These are phyloP conservation scores for Ambrosia hybrid DNA, from an alignment of 140 eudicot genomes.

Conservation along the genomic window DNA sequence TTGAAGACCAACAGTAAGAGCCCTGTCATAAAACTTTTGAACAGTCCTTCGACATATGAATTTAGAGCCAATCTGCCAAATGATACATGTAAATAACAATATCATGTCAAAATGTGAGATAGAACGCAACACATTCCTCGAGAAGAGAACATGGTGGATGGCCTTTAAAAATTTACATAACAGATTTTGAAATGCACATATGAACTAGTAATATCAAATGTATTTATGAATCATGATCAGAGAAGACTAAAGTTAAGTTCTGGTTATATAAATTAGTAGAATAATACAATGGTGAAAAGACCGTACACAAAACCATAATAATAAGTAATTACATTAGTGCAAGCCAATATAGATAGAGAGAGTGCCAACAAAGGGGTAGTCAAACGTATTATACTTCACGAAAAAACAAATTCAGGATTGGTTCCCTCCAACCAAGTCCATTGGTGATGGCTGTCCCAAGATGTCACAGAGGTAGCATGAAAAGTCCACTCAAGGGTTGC, in stretches of 20 bases:
- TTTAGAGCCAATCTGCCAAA: slow-evolving; percentile 80
- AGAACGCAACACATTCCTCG: no score
- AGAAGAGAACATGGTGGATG: no score
- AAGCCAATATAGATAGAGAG: no score
- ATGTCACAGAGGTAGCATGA: no score
- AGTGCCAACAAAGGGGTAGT: not conserved
- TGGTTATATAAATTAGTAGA: not conserved
- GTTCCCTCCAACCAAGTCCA: no score
- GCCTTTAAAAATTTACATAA: no score
- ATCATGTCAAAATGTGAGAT: slow-evolving; percentile 6
- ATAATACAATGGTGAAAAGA: not conserved
- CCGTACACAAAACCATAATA: not conserved
- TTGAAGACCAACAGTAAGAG: slow-evolving; percentile 83
- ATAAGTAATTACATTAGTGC: no score
- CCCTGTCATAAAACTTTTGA: slow-evolving; percentile 84
- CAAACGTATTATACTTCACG: not conserved
- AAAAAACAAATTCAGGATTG: not conserved
- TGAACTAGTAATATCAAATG: not conserved
- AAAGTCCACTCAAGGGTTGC: no score
- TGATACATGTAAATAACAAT: not conserved
- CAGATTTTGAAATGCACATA: no score
- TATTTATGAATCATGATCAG: not conserved
- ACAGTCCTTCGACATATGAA: slow-evolving; percentile 76
- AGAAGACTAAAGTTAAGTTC: not conserved
- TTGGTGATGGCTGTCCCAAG: no score